Conservation (phyloP, 192 early-diverging fungal genomes). For the Podila verticillata region DNA sequence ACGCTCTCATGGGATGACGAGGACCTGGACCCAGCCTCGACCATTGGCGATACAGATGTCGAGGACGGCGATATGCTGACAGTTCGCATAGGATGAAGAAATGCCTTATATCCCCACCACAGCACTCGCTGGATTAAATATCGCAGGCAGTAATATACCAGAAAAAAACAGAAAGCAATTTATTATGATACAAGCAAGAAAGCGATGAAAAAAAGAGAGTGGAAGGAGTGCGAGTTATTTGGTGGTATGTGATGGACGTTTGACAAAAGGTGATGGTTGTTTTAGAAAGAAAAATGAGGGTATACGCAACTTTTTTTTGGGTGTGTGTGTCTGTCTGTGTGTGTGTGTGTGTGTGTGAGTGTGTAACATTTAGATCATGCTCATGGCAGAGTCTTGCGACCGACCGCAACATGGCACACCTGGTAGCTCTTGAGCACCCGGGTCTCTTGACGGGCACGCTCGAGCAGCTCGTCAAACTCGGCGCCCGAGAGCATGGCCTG, state of each 20-base stretch:
- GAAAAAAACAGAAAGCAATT: neutral
- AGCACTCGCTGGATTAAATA: no score
- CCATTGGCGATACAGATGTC: conserved; percentile 62
- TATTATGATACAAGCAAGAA: neutral
- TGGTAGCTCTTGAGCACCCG: conserved; percentile 45
- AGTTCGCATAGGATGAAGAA: conserved; percentile 32
- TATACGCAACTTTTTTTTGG: neutral
- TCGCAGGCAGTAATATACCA: neutral
- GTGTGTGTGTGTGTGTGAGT: neutral
- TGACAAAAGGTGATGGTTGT: neutral
- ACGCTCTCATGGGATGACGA: conserved; percentile 68
- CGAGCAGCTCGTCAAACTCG: conserved; percentile 44
- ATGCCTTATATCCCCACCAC: neutral
- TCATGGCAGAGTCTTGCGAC: conserved; percentile 18
- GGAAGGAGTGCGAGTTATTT: no score
- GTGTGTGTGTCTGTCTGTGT: no score
- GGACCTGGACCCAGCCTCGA: conserved; percentile 50
- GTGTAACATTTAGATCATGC: neutral
- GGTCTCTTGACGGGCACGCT: conserved; percentile 37
- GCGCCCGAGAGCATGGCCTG: conserved; percentile 47
- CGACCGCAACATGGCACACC: conserved; percentile 42
- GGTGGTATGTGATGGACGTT: no score
- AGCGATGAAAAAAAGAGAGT: neutral
- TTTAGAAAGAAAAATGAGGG: neutral
- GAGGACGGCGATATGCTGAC: conserved; percentile 71